Base-by-base conservation (phyloP, 129 eudicot species). In the Flaveria robusta region DNA sequence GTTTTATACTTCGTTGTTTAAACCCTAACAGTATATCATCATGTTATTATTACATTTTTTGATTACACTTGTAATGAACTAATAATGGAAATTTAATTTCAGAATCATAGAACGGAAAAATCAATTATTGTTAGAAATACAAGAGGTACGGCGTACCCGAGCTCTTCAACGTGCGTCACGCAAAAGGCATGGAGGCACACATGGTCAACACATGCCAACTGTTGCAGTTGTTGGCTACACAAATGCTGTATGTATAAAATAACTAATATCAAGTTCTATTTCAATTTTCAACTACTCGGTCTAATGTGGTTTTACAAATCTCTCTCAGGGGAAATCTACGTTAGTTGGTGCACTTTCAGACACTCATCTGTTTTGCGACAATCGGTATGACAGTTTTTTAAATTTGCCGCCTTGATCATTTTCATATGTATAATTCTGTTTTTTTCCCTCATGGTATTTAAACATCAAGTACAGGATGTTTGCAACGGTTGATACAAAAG, bases 191-290 rank as follows among this genome's bases (percentile, higher is more conserved):
- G 97, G 91, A 67, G 82, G 83, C 18, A 78, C 85, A 68, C 71
- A 82, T 26, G 91, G 90, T 73, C 90, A 84, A 84, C 88, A 85
- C 70, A 86, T 88, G 82, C 85, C 94, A 46, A 95, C 99, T 37
- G 87, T 95, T 75, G 99, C 97, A 55, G 87, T 95, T 46, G 99
- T 95, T 83, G 99, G 99, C 12, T 95, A 95, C 89, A 95, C 97
- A 13, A 95, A 95, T 95, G 99, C 97, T 68, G 99, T 95, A 85
- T 58, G 89, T 86, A 19, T 16, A 18, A 0, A 62, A 22, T 10
- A 23, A 66, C 43, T 14, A 23, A 66, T 34, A 34, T 10, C 9
- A 49, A 31, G 22, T 71, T 71, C 24, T 54, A 71, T 52, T 20
- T 14, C 46, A n/a, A 26, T 29, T 69, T 27, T 8, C 16, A 10